Evolutionary conservation across 2,329 filamentous ascomycete species (phyloP).

Genomic region (Rutstroemia sydowiana): DNA sequence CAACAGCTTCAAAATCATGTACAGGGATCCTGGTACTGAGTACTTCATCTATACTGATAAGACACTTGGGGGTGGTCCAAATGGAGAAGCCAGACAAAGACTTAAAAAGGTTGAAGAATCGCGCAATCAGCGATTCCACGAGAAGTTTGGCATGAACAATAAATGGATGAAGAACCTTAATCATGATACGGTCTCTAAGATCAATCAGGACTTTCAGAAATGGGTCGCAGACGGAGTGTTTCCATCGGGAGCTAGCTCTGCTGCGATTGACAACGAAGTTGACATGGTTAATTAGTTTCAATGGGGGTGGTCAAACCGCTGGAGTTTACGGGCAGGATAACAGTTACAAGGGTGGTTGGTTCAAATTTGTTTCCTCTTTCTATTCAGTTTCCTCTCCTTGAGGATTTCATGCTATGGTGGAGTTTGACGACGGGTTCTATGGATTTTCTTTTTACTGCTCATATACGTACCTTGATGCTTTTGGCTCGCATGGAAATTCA

Average conservation of each 20-base stretch:
- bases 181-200: conserved; percentile 41
- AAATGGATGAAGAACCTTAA: conserved; percentile 42
- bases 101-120: conserved; percentile 30
- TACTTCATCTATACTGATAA: conserved; percentile 54
- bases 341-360: not conserved
- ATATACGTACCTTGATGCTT: not conserved
- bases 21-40: conserved; percentile 62
- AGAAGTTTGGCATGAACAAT: conserved; percentile 46
- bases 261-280: conserved; percentile 6
- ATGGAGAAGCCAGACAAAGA: conserved; percentile 27
- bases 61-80: conserved; percentile 31
- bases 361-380: not conserved
- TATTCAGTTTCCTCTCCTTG: not conserved
- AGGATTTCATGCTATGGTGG: not conserved
- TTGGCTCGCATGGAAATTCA: not conserved
- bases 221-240: conserved; percentile 34
- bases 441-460: not conserved
- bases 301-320: not conserved
- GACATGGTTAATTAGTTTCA: conserved; percentile 5
- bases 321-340: not conserved
- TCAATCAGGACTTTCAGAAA: conserved; percentile 39
- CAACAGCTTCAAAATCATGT: conserved; percentile 73
- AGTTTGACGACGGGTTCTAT: not conserved
- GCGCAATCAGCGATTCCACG: conserved; percentile 39
- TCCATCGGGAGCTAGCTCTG: conserved; percentile 1